These are phyloP conservation scores for Stylosanthes scabra DNA, from an alignment of 331 rosid genomes.

Conservation along the genomic window DNA sequence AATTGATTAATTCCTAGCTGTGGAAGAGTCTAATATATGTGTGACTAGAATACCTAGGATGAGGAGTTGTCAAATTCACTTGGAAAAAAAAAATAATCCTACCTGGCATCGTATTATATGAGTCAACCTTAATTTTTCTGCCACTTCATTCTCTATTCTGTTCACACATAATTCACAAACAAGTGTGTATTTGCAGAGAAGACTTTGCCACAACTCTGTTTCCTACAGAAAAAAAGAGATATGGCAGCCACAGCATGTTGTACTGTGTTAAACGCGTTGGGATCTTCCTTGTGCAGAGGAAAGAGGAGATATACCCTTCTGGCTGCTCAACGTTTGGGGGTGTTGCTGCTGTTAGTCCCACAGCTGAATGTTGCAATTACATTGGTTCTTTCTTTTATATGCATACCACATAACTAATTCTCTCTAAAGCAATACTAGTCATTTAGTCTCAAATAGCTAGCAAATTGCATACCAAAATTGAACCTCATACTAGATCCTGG, in stretches of 20 bases:
- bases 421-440: no score
- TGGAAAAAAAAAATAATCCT: slow-evolving; percentile 42
- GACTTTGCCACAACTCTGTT: not conserved
- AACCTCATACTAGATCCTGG: no score
- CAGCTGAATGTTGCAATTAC: slow-evolving; percentile 42
- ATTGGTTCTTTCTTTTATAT: no score
- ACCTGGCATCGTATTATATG: slow-evolving; percentile 60
- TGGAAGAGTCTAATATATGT: no score
- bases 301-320: slow-evolving; percentile 70
- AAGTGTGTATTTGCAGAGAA: slow-evolving; percentile 28
- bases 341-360: slow-evolving; percentile 46
- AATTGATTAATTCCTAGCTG: no score
- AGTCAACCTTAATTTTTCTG: slow-evolving; percentile 48
- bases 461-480: no score
- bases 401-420: no score
- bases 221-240: slow-evolving; percentile 32
- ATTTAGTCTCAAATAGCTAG: no score
- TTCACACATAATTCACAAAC: slow-evolving; percentile 26
- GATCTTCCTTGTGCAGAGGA: slow-evolving; percentile 83
- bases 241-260: slow-evolving; percentile 97
- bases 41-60: no score
- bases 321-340: slow-evolving; percentile 49
- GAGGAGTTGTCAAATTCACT: no score
- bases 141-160: slow-evolving; percentile 11
- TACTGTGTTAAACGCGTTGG: slow-evolving; percentile 79